These are phyloP conservation scores for Phytophthora ohioensis DNA, from an alignment of 352 stramenopile species.

Conservation along the genomic window DNA sequence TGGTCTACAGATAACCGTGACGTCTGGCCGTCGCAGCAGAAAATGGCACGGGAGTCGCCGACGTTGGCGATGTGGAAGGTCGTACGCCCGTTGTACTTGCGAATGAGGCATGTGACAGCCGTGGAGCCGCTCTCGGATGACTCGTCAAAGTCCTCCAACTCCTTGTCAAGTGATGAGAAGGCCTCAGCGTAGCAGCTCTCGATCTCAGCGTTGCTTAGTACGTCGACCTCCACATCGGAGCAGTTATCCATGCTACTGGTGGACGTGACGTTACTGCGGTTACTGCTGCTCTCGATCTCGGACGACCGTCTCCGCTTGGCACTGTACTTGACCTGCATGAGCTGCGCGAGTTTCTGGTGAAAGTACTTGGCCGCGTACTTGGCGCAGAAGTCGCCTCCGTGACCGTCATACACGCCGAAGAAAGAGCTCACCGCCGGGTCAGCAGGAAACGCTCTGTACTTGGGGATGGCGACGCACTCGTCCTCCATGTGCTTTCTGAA, in stretches of 20 bases:
- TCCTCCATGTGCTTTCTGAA: slow-evolving; percentile 88
- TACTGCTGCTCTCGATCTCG: slow-evolving; percentile 45
- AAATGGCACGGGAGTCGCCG: slow-evolving; percentile 80
- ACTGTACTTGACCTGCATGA: slow-evolving; percentile 53
- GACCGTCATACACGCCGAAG: slow-evolving; percentile 87
- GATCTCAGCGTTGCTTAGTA: slow-evolving; percentile 68
- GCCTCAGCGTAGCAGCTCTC: slow-evolving; percentile 67
- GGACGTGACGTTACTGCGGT: slow-evolving; percentile 57
- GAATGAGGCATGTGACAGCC: slow-evolving; percentile 79
- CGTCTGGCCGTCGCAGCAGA: slow-evolving; percentile 59
- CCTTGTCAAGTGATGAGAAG: slow-evolving; percentile 69
- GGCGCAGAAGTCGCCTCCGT: slow-evolving; percentile 82
- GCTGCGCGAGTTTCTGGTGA: slow-evolving; percentile 58
- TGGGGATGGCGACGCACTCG: slow-evolving; percentile 80
- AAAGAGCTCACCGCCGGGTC: slow-evolving; percentile 77
- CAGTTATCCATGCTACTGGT: slow-evolving; percentile 54
- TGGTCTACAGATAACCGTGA: slow-evolving; percentile 77
- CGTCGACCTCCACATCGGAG: slow-evolving; percentile 49
- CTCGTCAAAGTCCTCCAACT: slow-evolving; percentile 75
- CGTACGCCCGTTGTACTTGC: slow-evolving; percentile 62
- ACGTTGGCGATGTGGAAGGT: slow-evolving; percentile 83
- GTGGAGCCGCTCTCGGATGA: slow-evolving; percentile 74
- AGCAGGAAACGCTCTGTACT: slow-evolving; percentile 63
- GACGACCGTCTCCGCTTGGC: slow-evolving; percentile 45
- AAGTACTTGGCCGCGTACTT: slow-evolving; percentile 83